phyloP scores from a whole-genome alignment of 2,329 filamentous ascomycete genomes.

The Xylariaceae sp. region DNA sequence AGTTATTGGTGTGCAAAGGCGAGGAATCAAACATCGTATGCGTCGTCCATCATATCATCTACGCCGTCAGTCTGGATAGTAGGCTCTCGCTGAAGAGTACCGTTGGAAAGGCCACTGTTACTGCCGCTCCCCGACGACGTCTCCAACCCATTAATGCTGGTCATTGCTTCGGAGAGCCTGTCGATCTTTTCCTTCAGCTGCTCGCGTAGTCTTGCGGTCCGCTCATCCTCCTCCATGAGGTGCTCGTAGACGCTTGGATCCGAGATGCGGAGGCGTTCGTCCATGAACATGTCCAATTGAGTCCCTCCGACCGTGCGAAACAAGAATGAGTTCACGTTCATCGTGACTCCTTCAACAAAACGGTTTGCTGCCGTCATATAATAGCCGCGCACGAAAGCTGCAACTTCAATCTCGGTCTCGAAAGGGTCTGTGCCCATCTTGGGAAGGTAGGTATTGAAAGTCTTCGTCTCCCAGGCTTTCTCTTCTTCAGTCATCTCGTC shows the following conservation, averaged over 20 bases:
- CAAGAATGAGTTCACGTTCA: conserved; percentile 31
- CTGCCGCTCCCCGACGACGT: conserved; percentile 20
- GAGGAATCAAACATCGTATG: no score
- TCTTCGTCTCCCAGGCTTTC: conserved; percentile 41
- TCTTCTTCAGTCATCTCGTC: conserved; percentile 49
- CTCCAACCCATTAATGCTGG: conserved; percentile 45
- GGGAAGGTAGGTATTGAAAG: conserved; percentile 40
- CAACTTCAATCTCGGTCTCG: conserved; percentile 57
- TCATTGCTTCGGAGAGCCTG: conserved; percentile 47
- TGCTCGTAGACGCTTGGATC: conserved; percentile 37
- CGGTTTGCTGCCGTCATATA: conserved; percentile 65
- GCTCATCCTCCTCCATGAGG: conserved; percentile 49
- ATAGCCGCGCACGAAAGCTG: conserved; percentile 64
- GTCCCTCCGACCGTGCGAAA: conserved; percentile 26
- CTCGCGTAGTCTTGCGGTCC: conserved; percentile 40
- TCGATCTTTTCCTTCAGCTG: conserved; percentile 42
- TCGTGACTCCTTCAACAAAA: conserved; percentile 55
- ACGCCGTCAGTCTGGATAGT: no score
- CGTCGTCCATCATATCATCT: no score
- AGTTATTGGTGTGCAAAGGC: no score
- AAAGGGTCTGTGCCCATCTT: conserved; percentile 59
- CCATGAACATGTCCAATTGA: conserved; percentile 25
- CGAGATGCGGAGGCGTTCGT: conserved; percentile 27
- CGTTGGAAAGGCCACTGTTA: no score
- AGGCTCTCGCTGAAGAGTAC: no score